Conservation (phyloP, 2,329 filamentous ascomycete species). For the Ceratocystis eucalypticola region DNA sequence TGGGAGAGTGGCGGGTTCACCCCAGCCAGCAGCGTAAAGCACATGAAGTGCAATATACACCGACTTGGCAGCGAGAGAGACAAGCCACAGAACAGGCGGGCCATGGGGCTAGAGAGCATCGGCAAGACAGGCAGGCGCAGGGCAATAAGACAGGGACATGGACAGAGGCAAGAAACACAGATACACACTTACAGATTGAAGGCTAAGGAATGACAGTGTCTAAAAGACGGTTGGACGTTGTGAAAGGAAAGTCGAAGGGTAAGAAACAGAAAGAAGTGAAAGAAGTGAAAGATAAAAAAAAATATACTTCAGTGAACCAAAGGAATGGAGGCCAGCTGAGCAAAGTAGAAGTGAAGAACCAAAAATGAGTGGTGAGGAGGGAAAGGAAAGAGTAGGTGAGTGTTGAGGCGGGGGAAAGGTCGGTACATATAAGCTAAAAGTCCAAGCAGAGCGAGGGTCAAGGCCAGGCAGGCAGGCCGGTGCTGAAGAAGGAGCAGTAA, state of each 20-base stretch:
- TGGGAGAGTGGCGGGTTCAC: not conserved
- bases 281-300: conserved; percentile 8
- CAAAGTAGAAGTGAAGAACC: conserved; percentile 11
- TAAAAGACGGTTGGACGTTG: not conserved
- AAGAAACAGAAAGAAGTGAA: conserved; percentile 10
- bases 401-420: not conserved
- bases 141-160: not conserved
- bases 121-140: not conserved
- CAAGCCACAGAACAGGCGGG: not conserved
- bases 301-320: conserved; percentile 11
- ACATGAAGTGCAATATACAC: not conserved
- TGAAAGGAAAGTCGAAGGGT: conserved; percentile 5
- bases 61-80: not conserved
- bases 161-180: not conserved
- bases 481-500: not conserved
- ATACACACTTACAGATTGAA: conserved; percentile 13
- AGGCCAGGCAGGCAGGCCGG: no score
- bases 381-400: not conserved
- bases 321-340: conserved; percentile 16
- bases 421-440: conserved; percentile 2
- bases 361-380: conserved; percentile 11
- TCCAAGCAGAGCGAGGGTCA: not conserved
- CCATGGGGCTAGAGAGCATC: not conserved
- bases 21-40: not conserved
- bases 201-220: conserved; percentile 16